Conservation (phyloP, 2,329 filamentous ascomycete species). For the Fusarium stilboides region DNA sequence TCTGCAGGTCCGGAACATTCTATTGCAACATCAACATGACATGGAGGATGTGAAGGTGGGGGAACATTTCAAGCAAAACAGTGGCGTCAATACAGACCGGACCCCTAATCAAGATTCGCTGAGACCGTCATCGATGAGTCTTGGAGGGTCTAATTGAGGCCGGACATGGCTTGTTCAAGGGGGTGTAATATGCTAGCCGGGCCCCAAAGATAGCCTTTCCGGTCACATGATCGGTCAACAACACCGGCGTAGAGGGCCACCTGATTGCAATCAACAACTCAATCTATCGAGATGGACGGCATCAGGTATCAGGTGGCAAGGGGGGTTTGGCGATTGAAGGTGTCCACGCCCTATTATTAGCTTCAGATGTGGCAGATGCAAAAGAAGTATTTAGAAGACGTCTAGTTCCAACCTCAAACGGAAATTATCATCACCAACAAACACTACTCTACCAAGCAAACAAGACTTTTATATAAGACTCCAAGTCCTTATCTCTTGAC, state of each 20-base stretch:
- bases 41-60: constrained; percentile 31
- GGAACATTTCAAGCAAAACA: constrained; percentile 14
- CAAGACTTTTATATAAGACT: constrained; percentile 37
- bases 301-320: constrained; percentile 44
- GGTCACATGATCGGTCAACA: constrained; percentile 38
- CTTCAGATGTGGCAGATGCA: constrained; percentile 25
- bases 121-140: constrained; percentile 38
- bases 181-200: constrained; percentile 37
- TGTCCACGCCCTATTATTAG: constrained; percentile 39
- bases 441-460: constrained; percentile 26
- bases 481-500: constrained; percentile 7
- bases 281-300: constrained; percentile 30
- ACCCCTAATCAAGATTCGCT: constrained; percentile 18
- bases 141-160: constrained; percentile 35
- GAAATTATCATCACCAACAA: constrained; percentile 33
- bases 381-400: constrained; percentile 44
- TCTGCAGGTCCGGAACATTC: constrained; percentile 38
- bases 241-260: constrained; percentile 32
- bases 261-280: constrained; percentile 43
- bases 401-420: constrained; percentile 36
- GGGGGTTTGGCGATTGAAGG: constrained; percentile 22
- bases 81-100: constrained; percentile 13
- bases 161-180: constrained; percentile 38
- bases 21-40: constrained; percentile 28
- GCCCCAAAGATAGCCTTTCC: constrained; percentile 37